phyloP scores from a whole-genome alignment of 2,329 filamentous ascomycete species.

The Apiospora saccharicola region DNA sequence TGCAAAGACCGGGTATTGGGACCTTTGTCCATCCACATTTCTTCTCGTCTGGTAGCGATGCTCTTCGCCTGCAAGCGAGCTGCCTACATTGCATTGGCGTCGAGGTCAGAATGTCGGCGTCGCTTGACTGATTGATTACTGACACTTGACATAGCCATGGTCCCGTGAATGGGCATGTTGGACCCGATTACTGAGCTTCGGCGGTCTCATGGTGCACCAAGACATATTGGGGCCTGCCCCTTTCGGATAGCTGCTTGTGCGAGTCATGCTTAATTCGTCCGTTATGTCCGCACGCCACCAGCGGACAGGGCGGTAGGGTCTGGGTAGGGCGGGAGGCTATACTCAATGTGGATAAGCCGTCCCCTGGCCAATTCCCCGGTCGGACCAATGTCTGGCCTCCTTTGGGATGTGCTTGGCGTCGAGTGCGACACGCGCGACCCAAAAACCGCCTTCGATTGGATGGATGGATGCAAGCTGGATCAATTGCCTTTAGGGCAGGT shows the following conservation, averaged over 20 bases:
- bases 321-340: not conserved
- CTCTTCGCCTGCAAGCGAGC: not conserved
- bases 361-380: slow-evolving; percentile 4
- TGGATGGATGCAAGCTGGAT: not conserved
- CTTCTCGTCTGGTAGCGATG: not conserved
- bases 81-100: not conserved
- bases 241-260: not conserved
- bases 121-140: not conserved
- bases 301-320: not conserved
- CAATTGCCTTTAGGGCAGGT: not conserved
- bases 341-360: not conserved
- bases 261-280: not conserved
- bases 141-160: not conserved
- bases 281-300: slow-evolving; percentile 4
- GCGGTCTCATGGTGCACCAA: not conserved
- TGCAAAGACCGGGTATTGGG: not conserved
- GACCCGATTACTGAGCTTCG: not conserved
- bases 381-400: not conserved
- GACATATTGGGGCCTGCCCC: not conserved
- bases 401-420: not conserved
- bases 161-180: not conserved
- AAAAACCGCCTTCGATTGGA: not conserved
- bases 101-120: not conserved
- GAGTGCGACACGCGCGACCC: slow-evolving; percentile 3
- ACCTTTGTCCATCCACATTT: not conserved